These are phyloP conservation scores for Metschnikowia koreensis DNA, from an alignment of 805 yeast species.

Conservation along the genomic window DNA sequence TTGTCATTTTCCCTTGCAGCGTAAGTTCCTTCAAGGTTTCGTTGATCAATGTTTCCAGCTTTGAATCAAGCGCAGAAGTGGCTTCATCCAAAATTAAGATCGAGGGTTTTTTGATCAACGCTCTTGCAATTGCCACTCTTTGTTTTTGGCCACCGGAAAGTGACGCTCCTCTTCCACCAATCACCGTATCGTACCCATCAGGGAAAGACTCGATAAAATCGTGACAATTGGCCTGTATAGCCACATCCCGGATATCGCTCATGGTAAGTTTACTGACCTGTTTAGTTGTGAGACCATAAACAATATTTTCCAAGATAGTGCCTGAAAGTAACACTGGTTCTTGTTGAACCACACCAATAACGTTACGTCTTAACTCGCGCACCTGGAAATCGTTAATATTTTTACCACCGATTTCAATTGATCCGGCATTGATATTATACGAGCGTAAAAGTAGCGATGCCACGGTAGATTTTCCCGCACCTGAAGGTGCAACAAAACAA, in stretches of 20 bases:
- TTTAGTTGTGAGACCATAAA: conserved; percentile 46
- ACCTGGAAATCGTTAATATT: conserved; percentile 49
- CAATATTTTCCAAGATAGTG: conserved; percentile 52
- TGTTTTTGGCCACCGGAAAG: conserved; percentile 79
- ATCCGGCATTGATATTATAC: conserved; percentile 49
- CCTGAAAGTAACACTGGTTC: conserved; percentile 60
- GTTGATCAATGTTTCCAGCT: conserved; percentile 46
- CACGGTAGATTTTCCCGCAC: conserved; percentile 61
- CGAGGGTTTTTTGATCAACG: conserved; percentile 63
- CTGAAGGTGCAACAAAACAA: conserved; percentile 55
- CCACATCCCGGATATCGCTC: conserved; percentile 44
- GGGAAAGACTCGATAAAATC: conserved; percentile 56
- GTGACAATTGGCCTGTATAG: conserved; percentile 55
- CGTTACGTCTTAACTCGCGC: conserved; percentile 44
- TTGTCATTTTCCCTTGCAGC: conserved; percentile 39
- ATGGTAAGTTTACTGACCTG: conserved; percentile 34
- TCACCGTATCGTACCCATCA: conserved; percentile 57
- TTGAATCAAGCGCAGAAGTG: conserved; percentile 59
- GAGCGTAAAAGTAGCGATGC: conserved; percentile 53
- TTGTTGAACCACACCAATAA: conserved; percentile 60
- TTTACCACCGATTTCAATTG: conserved; percentile 50
- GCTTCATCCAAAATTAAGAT: conserved; percentile 69
- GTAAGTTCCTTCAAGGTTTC: conserved; percentile 41
- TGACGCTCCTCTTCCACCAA: conserved; percentile 56
- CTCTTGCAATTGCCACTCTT: conserved; percentile 73